Conservation (phyloP, 1,284 basidiomycete genomes). For the Kwoniella shivajii region DNA sequence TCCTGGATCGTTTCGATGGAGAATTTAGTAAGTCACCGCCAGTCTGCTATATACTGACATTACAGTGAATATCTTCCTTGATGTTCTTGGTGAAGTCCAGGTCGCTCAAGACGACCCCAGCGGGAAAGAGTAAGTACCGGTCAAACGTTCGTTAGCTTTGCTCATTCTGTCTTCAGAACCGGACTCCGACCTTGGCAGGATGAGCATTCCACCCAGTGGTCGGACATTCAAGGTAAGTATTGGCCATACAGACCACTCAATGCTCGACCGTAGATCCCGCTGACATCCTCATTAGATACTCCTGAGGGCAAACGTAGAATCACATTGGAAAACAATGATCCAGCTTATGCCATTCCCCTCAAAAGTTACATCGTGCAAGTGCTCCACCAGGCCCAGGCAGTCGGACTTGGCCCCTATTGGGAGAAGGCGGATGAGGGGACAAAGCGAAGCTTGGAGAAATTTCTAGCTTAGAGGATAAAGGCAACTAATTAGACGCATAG, state of each 20-base stretch:
- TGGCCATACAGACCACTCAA: neutral
- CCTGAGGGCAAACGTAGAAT: slow-evolving; percentile 43
- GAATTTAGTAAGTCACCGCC: slow-evolving; percentile 54
- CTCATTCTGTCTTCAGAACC: slow-evolving; percentile 17
- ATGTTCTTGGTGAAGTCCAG: slow-evolving; percentile 84
- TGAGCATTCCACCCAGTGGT: slow-evolving; percentile 36
- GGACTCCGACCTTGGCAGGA: slow-evolving; percentile 40
- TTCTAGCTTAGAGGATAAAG: slow-evolving; percentile 22
- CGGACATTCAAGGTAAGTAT: slow-evolving; percentile 41
- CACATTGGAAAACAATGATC: slow-evolving; percentile 45
- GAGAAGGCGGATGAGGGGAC: slow-evolving; percentile 51
- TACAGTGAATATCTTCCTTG: slow-evolving; percentile 82
- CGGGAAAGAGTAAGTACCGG: slow-evolving; percentile 37
- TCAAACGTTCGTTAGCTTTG: neutral
- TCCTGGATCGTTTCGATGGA: slow-evolving; percentile 59
- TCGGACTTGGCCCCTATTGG: slow-evolving; percentile 52
- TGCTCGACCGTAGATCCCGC: neutral
- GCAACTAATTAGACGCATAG: neutral
- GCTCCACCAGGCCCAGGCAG: slow-evolving; percentile 38
- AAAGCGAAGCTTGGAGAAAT: slow-evolving; percentile 46
- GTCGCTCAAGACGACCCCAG: slow-evolving; percentile 56
- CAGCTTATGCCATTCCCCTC: slow-evolving; percentile 44
- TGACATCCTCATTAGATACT: slow-evolving; percentile 19
- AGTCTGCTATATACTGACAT: slow-evolving; percentile 25
- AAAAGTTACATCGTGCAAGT: slow-evolving; percentile 45